These are phyloP conservation scores for Sisymbrium altissimum DNA, from an alignment of 345 rosid genomes.

Conservation along the genomic window DNA sequence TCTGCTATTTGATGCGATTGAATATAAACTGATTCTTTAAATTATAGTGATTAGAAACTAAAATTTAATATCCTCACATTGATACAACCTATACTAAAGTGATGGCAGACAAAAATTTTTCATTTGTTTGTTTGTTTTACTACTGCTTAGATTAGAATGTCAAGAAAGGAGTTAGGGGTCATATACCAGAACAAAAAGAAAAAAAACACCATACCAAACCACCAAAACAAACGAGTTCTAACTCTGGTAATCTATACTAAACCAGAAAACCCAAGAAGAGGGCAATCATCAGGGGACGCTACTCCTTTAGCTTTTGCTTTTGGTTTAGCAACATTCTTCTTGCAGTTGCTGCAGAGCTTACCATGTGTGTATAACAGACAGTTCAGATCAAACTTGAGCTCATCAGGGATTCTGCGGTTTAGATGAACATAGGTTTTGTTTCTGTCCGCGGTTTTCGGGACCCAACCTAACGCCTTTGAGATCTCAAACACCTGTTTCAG, in stretches of 20 bases:
- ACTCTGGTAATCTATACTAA: conserved; percentile 1
- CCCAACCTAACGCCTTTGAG: conserved; percentile 81
- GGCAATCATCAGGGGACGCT: conserved; percentile 35
- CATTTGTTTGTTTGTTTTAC: neutral
- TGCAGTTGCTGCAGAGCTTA: conserved; percentile 66
- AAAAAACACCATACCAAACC: neutral
- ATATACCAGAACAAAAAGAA: neutral
- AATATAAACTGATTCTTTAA: too few relatives aligned
- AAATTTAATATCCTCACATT: neutral
- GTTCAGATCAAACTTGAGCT: conserved; percentile 84
- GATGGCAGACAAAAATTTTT: neutral
- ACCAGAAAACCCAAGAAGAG: conserved; percentile 31
- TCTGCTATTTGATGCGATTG: neutral
- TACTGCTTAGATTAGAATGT: neutral
- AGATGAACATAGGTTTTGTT: conserved; percentile 76
- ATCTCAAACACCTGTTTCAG: conserved; percentile 79
- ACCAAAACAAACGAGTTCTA: neutral
- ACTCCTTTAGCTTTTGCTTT: conserved; percentile 26
- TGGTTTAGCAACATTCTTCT: conserved; percentile 48
- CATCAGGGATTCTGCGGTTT: conserved; percentile 63
- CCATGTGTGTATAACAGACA: conserved; percentile 82
- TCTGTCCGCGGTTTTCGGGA: conserved; percentile 70
- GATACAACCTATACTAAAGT: neutral
- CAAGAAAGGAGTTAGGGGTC: neutral
- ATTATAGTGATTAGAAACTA: neutral